These are phyloP conservation scores for Drechslerella dactyloides DNA, from an alignment of 2,329 filamentous ascomycete genomes.

Conservation along the genomic window DNA sequence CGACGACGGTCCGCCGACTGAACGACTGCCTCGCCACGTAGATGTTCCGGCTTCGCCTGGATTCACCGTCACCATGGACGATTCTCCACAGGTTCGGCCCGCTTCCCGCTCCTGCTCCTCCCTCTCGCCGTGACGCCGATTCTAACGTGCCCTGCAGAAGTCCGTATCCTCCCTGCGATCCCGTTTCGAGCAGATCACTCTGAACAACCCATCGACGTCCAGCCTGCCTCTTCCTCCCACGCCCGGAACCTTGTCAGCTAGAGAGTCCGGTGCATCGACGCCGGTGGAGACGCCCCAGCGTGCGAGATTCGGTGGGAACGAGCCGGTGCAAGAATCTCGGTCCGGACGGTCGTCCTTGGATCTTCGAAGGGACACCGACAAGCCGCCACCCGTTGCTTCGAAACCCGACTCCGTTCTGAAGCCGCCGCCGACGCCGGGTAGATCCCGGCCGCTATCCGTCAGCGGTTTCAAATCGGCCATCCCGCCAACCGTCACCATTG, in stretches of 20 bases:
- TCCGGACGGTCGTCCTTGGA: conserved; percentile 52
- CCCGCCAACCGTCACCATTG: conserved; percentile 53
- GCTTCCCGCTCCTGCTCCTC: not conserved
- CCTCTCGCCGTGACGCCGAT: not conserved
- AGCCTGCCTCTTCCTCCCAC: conserved; percentile 47
- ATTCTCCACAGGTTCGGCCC: conserved; percentile 45
- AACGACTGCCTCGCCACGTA: conserved; percentile 14
- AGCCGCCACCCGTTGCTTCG: conserved; percentile 30
- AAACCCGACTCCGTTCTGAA: conserved; percentile 32
- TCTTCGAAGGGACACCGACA: conserved; percentile 52
- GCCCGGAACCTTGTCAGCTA: conserved; percentile 18
- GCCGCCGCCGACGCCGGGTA: conserved; percentile 22
- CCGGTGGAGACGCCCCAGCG: conserved; percentile 56
- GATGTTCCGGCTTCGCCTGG: conserved; percentile 23
- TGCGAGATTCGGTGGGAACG: conserved; percentile 53
- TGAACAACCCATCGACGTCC: conserved; percentile 58
- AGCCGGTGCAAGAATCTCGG: conserved; percentile 51
- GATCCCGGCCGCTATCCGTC: conserved; percentile 37
- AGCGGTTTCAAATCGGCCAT: conserved; percentile 35
- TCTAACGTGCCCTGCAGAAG: conserved; percentile 58
- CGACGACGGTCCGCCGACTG: too few relatives aligned
- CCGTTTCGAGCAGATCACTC: conserved; percentile 75
- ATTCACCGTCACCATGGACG: conserved; percentile 38
- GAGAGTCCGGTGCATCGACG: conserved; percentile 58
- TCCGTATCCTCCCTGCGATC: conserved; percentile 81